Conservation (phyloP, 805 yeast species). For the Blastobotrys terrestris region DNA sequence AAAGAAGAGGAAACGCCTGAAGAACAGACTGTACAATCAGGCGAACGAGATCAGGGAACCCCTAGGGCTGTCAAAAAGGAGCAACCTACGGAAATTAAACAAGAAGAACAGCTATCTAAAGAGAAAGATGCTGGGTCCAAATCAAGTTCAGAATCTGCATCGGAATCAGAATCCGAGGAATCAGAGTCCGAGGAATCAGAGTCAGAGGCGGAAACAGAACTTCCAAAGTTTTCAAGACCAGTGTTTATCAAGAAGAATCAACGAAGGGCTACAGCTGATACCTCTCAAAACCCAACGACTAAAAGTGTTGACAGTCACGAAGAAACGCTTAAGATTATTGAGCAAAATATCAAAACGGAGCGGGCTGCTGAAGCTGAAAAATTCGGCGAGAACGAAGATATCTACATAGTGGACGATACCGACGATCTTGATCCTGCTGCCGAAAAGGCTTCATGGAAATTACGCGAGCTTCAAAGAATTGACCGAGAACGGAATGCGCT, state of each 20-base stretch:
- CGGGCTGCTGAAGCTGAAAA: slow-evolving; percentile 19
- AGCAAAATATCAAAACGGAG: slow-evolving; percentile 25
- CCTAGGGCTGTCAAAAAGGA: neutral
- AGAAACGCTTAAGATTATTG: slow-evolving; percentile 24
- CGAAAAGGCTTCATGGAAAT: slow-evolving; percentile 39
- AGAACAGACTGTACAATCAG: slow-evolving; percentile 3
- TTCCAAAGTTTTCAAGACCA: slow-evolving; percentile 3
- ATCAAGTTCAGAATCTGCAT: slow-evolving; percentile 1
- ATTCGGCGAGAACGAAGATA: slow-evolving; percentile 20
- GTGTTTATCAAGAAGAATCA: slow-evolving; percentile 2
- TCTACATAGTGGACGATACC: slow-evolving; percentile 46
- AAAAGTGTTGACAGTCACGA: slow-evolving; percentile 6
- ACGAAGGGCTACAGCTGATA: neutral
- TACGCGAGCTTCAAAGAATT: slow-evolving; percentile 35
- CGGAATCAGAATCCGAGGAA: slow-evolving; percentile 5
- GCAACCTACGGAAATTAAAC: slow-evolving; percentile 11
- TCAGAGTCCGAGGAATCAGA: too few species aligned
- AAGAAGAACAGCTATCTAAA: slow-evolving; percentile 29
- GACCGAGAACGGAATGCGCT: slow-evolving; percentile 35
- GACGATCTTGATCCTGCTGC: slow-evolving; percentile 50
- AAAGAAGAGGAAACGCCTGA: neutral
- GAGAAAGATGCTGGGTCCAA: slow-evolving; percentile 29
- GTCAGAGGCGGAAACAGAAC: slow-evolving; percentile 11
- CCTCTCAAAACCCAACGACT: neutral
- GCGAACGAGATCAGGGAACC: slow-evolving; percentile 12